phyloP scores from a whole-genome alignment of 148 eudicot species.

The Vaccinium macrocarpon region DNA sequence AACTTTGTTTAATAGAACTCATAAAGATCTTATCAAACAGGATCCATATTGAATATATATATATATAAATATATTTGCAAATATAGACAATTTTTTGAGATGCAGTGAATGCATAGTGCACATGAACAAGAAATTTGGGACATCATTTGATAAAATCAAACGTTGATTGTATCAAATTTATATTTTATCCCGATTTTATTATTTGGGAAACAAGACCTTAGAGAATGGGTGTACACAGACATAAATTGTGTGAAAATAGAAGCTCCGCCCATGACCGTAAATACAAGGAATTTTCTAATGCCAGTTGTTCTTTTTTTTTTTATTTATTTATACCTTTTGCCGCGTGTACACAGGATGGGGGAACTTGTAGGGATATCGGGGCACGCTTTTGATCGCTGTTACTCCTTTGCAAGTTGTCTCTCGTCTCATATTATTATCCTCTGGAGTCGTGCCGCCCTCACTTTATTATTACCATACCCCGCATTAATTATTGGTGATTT shows the following conservation, averaged over 20 bases:
- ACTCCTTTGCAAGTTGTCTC: conserved; percentile 2
- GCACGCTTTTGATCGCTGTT: conserved; percentile 23
- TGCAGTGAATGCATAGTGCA: too few relatives aligned
- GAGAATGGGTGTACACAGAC: not conserved
- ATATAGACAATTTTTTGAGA: too few relatives aligned
- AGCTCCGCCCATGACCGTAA: not conserved
- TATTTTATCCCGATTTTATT: too few relatives aligned
- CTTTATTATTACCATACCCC: not conserved
- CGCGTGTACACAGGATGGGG: conserved; percentile 7
- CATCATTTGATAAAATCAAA: too few relatives aligned
- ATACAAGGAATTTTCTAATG: not conserved
- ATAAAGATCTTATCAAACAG: too few relatives aligned
- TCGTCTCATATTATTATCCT: conserved; percentile 3
- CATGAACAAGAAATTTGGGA: too few relatives aligned
- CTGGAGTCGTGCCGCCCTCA: conserved; percentile 2
- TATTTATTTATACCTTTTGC: not conserved
- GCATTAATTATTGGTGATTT: not conserved
- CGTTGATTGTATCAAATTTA: too few relatives aligned
- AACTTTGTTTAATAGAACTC: too few relatives aligned
- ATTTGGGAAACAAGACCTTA: too few relatives aligned
- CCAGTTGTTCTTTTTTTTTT: too few relatives aligned
- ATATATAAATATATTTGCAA: too few relatives aligned
- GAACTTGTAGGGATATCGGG: conserved; percentile 24
- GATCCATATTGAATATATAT: too few relatives aligned
- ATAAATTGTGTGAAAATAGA: not conserved